A percentile compares a stretch with the other conserved stretches of the same genome.
Conservation (phyloP, 768 basidiomycete genomes). For the Rossbeevera mucosa region DNA sequence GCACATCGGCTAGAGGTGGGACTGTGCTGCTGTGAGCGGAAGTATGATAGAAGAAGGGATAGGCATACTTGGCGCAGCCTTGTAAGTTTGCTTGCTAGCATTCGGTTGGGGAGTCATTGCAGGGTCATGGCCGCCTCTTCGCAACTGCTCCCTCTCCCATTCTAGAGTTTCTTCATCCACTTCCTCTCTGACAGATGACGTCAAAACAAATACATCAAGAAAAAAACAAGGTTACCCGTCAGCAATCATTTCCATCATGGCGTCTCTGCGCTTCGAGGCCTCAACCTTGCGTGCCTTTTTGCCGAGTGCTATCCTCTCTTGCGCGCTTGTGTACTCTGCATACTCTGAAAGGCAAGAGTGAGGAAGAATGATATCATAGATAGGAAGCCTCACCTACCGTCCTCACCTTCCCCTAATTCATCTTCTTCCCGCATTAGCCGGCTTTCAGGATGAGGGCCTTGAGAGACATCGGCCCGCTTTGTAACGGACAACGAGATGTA, state of each 20-base stretch:
- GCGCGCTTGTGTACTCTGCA: conserved; percentile 83
- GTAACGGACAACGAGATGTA: conserved; percentile 76
- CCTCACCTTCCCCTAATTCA: conserved; percentile 82
- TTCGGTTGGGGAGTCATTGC: conserved; percentile 33
- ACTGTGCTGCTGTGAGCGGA: conserved; percentile 42
- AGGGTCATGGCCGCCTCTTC: conserved; percentile 61
- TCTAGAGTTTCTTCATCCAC: conserved; percentile 80
- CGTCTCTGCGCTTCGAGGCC: conserved; percentile 57
- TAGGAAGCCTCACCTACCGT: conserved; percentile 49
- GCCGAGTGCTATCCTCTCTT: conserved; percentile 80
- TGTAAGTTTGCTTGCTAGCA: conserved; percentile 56
- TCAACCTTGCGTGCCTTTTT: conserved; percentile 77
- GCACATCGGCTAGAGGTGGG: conserved; percentile 58
- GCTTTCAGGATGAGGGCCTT: conserved; percentile 83
- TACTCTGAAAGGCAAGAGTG: conserved; percentile 48
- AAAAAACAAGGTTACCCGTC: conserved; percentile 56
- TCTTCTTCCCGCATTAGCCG: conserved; percentile 82
- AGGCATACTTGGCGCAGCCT: conserved; percentile 62
- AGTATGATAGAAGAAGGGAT: not conserved
- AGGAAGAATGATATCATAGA: conserved; percentile 1
- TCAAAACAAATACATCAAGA: not conserved
- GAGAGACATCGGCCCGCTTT: conserved; percentile 45
- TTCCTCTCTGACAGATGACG: conserved; percentile 49
- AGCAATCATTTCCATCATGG: conserved; percentile 76
- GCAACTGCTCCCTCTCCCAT: conserved; percentile 83